Evolutionary conservation across 352 stramenopile species (phyloP).

Genomic region (Pseudoperonospora humuli): DNA sequence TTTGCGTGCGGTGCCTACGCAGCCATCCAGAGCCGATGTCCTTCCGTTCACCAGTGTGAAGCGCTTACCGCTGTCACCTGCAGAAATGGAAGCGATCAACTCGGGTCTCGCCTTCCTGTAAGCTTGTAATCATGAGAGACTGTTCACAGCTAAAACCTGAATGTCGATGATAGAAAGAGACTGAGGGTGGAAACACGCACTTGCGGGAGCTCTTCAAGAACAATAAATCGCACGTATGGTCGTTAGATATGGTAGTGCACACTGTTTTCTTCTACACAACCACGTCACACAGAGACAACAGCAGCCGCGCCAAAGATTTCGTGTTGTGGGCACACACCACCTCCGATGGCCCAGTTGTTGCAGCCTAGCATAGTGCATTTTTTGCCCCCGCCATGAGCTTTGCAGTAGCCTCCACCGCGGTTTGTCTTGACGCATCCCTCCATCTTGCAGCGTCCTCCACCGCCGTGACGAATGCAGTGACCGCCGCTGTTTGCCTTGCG

Average conservation of each 20-base stretch:
- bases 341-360: conserved; percentile 66
- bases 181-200: neutral
- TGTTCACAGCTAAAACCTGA: conserved; percentile 1
- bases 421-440: conserved; percentile 69
- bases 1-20: conserved; percentile 22
- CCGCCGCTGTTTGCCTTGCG: conserved; percentile 73
- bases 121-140: conserved; percentile 10
- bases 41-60: conserved; percentile 58
- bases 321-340: conserved; percentile 59
- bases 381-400: conserved; percentile 71
- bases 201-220: conserved; percentile 3
- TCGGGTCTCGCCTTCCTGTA: conserved; percentile 70
- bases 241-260: conserved; percentile 16
- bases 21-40: conserved; percentile 54
- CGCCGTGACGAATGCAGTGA: conserved; percentile 75
- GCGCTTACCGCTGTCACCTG: conserved; percentile 51
- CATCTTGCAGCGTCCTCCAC: conserved; percentile 56
- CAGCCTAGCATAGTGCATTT: conserved; percentile 54
- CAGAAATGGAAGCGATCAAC: conserved; percentile 77
- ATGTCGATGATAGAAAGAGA: neutral
- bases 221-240: conserved; percentile 19
- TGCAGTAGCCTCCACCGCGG: conserved; percentile 69
- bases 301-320: conserved; percentile 37
- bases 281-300: conserved; percentile 43
- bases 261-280: conserved; percentile 2